Conservation (phyloP, 257 asterid species). For the Jacaranda mimosifolia region DNA sequence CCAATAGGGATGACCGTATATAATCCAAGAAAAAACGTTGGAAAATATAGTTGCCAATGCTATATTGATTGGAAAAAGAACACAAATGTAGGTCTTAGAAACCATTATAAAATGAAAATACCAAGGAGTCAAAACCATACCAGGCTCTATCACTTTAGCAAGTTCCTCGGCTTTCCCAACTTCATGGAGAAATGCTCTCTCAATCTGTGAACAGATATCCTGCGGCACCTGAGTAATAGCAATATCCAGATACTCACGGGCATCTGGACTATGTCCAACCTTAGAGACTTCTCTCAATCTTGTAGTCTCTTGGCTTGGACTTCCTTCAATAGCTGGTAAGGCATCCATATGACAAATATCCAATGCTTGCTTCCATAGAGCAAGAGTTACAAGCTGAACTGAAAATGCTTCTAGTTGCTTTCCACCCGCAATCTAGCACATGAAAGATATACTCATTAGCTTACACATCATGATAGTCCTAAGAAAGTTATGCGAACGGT, state of each 20-base stretch:
- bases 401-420: slow-evolving; percentile 89
- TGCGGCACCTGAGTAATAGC: slow-evolving; percentile 43
- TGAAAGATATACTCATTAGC: slow-evolving; percentile 24
- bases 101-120: slow-evolving; percentile 18
- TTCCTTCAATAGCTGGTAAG: slow-evolving; percentile 80
- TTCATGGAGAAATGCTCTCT: slow-evolving; percentile 81
- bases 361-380: slow-evolving; percentile 97
- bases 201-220: slow-evolving; percentile 62
- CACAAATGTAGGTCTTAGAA: not conserved
- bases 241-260: slow-evolving; percentile 50
- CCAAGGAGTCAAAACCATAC: slow-evolving; percentile 48
- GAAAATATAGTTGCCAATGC: not conserved
- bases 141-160: slow-evolving; percentile 73
- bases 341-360: slow-evolving; percentile 83
- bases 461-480: slow-evolving; percentile 13
- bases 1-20: too few relatives aligned
- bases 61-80: not conserved
- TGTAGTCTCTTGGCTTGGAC: slow-evolving; percentile 54
- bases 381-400: slow-evolving; percentile 85
- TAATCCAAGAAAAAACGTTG: too few relatives aligned
- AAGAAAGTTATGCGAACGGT: not conserved
- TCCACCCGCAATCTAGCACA: slow-evolving; percentile 67
- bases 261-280: slow-evolving; percentile 45
- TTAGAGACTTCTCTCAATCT: slow-evolving; percentile 52
- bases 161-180: slow-evolving; percentile 85